Evolutionary conservation across 768 basidiomycete species (phyloP), one percentile per base, ranked within the genome.

Genomic region (Atractiella rhizophila): DNA sequence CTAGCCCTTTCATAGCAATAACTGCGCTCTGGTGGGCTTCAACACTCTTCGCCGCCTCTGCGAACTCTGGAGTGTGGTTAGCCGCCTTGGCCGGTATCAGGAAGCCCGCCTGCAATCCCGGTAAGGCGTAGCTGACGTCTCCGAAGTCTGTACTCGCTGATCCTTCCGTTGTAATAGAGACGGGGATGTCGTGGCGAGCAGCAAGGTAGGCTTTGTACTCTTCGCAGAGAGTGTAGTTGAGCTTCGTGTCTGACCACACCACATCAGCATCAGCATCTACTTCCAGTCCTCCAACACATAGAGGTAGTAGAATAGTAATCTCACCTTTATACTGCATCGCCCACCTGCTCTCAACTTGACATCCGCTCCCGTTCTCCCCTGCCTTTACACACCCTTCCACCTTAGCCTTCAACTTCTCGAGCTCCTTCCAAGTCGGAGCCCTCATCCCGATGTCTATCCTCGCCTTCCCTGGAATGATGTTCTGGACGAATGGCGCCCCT

Each of bases 1-100:
- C 54, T 12, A 56, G 29, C 8, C 53, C 54, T 7, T 49, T 40
- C 7, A 54, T 48, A 6, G 49, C 43, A 28, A 45, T 50, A 37
- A 54, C 38, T 7, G 56, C 45, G 34, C 53, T 40, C 23, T 37
- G 45, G 36, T 58, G 56, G 2, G 56, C 54, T 31, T 49, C 50
- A 12, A 44, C 41, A 21, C 52, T 50, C 15, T 39, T 28, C 7
- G 54, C 52, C 7, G 53, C 48, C 9, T 39, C 40, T 2, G 52
- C 38, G 36, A 56, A 55, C 2, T 37, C 54, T n/a, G 45, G 25
- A 1, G 54, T 56, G 32, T 56, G 54, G 31, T 54, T 56, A 24
- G 2, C 36, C 28, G 16, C 46, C 48, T 12, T 47, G 39, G 11
- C 46, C 51, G n/a, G 50, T 49, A 18, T 33, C 23, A 3, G 36